Evolutionary conservation across 148 eudicot species (phyloP), one percentile per base, ranked within the genome.

Genomic region (Rhododendron vialii): DNA sequence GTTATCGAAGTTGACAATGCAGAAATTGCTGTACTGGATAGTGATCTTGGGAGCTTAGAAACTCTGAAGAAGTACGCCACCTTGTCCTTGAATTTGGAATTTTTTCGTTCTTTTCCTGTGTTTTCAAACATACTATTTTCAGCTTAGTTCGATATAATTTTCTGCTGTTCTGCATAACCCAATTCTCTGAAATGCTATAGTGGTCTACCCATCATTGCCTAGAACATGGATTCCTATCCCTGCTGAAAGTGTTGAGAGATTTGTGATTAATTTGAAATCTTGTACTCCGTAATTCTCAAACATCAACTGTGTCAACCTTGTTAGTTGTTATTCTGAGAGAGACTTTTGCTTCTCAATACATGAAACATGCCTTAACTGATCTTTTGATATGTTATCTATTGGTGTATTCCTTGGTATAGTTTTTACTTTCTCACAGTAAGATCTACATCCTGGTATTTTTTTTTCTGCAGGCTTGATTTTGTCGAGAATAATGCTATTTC

Each of bases 1-100:
- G 90, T 88, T 53, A 85, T 95, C 81, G 84, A 88, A 81, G 91
- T 96, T 85, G 92, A 89, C 80, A 88, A 86, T 85, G 96, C 96
- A 47, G 95, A 95, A 90, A 91, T 95, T 88, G 91, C 93, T 18
- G 86, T 95, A 50, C 95, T 93, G 87, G 99, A 95, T 86, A 93
- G 93, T 86, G 98, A 94, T 84, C 87, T 86, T 86, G 93, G 92
- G 78, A 94, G 88, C 83, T 87, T 91, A 83, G 99, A 94, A 84
- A 90, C 95, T 83, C 88, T 91, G 88, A 92, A 92, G 78, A 89
- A 88, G 99, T 97, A 91, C 81, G 73, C 48, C 78, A 83, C 79
- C 26, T 65, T 50, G 5, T 78, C 55, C 86, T 84, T 43, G n/a
- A 55, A 38, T 61, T 3, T 76, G 71, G 50, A 50, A 8, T 47